Evolutionary conservation across 2,329 filamentous ascomycete genomes (phyloP).

Genomic region (Stemphylium lycopersici): DNA sequence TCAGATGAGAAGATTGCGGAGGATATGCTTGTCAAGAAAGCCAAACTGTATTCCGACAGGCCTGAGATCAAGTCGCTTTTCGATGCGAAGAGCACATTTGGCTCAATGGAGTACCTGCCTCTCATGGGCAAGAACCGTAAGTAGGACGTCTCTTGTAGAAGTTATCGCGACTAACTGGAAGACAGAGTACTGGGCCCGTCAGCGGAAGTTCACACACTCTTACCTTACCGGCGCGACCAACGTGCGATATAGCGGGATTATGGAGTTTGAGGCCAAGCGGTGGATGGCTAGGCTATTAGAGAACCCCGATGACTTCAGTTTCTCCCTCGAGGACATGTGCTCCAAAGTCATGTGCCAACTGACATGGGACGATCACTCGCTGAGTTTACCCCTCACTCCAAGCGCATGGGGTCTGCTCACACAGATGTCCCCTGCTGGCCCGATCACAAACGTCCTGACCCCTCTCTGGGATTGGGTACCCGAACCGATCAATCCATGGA

Average conservation of each 20-base stretch:
- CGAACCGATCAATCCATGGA: constrained; percentile 60
- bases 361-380: constrained; percentile 59
- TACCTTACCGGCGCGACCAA: constrained; percentile 57
- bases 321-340: constrained; percentile 62
- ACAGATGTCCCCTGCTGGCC: constrained; percentile 64
- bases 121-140: constrained; percentile 63
- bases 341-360: constrained; percentile 63
- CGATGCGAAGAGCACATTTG: constrained; percentile 61
- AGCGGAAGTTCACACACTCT: constrained; percentile 60
- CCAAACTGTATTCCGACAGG: constrained; percentile 60
- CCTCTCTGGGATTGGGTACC: constrained; percentile 61
- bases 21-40: constrained; percentile 60
- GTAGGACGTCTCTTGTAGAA: constrained; percentile 18
- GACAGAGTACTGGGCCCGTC: constrained; percentile 61
- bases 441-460: constrained; percentile 63
- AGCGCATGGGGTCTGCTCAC: constrained; percentile 63
- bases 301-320: constrained; percentile 58
- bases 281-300: constrained; percentile 58
- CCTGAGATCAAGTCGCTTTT: constrained; percentile 59
- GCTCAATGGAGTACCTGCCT: constrained; percentile 63
- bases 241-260: constrained; percentile 53
- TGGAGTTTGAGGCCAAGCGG: constrained; percentile 62
- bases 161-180: constrained; percentile 14
- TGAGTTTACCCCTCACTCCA: constrained; percentile 57
- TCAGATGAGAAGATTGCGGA: constrained; percentile 60